phyloP scores from a whole-genome alignment of 768 basidiomycete genomes.

The Coprinopsis marcescibilis region DNA sequence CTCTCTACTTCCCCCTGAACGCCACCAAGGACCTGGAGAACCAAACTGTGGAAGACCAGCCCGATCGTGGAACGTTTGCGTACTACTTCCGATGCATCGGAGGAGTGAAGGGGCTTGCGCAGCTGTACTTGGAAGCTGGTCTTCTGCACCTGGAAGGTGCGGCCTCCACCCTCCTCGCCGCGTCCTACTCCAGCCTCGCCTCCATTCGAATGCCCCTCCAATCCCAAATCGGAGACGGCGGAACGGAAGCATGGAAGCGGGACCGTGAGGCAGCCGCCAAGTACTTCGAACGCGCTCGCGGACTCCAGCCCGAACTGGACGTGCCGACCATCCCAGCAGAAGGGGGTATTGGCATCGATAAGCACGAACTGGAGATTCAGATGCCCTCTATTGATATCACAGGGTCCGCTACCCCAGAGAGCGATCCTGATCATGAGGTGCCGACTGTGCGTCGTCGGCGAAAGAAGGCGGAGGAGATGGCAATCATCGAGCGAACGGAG shows the following conservation, averaged over 20 bases:
- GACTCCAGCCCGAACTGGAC: conserved; percentile 56
- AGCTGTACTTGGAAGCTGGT: conserved; percentile 74
- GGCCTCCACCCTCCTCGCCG: conserved; percentile 62
- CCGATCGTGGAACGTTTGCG: conserved; percentile 43
- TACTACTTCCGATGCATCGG: conserved; percentile 69
- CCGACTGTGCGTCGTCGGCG: conserved; percentile 41
- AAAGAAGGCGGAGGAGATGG: conserved; percentile 57
- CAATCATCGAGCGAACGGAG: conserved; percentile 36
- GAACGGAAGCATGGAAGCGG: conserved; percentile 67
- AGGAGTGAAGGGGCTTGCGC: conserved; percentile 59
- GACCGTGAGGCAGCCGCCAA: conserved; percentile 66
- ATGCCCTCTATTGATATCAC: conserved; percentile 63
- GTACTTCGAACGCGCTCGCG: conserved; percentile 67
- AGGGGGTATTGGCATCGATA: conserved; percentile 20
- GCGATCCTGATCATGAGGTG: conserved; percentile 28
- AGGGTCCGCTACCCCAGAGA: conserved; percentile 29
- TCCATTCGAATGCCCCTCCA: conserved; percentile 65
- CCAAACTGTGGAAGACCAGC: conserved; percentile 26
- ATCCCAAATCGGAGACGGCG: conserved; percentile 45
- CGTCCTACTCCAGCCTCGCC: conserved; percentile 71
- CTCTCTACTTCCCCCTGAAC: conserved; percentile 63
- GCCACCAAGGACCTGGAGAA: conserved; percentile 30
- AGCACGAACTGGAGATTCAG: conserved; percentile 43
- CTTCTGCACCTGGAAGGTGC: conserved; percentile 78
- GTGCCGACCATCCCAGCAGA: conserved; percentile 61